These are phyloP conservation scores for Gillenia trifoliata DNA, from an alignment of 306 rosid genomes.

Conservation along the genomic window DNA sequence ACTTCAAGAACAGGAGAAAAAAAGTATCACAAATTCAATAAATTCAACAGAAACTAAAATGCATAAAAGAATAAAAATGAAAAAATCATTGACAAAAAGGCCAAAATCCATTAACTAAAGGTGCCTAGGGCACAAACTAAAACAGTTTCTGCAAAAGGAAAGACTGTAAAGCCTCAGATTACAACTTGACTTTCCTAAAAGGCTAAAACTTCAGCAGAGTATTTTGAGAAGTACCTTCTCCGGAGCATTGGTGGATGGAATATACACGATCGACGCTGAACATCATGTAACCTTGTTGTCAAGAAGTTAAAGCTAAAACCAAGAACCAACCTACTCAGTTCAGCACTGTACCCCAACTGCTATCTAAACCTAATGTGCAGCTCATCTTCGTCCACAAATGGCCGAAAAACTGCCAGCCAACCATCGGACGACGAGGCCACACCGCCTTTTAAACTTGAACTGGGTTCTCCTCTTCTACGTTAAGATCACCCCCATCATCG, in stretches of 20 bases:
- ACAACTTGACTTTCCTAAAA: slow-evolving; percentile 45
- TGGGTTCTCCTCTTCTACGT: slow-evolving; percentile 34
- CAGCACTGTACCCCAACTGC: slow-evolving; percentile 52
- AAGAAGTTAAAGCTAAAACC: slow-evolving; percentile 47
- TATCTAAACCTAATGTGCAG: slow-evolving; percentile 37
- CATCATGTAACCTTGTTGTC: slow-evolving; percentile 30
- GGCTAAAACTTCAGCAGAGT: slow-evolving; percentile 41
- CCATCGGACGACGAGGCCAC: neutral
- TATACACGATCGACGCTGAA: slow-evolving; percentile 48
- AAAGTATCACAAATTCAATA: slow-evolving; percentile 16
- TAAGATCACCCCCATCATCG: slow-evolving; percentile 24
- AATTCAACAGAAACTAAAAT: slow-evolving; percentile 22
- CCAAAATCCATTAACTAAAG: slow-evolving; percentile 30
- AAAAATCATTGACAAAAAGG: slow-evolving; percentile 27
- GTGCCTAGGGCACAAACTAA: slow-evolving; percentile 26
- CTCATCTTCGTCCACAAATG: slow-evolving; percentile 24
- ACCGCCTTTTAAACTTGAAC: slow-evolving; percentile 24
- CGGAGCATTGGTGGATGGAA: slow-evolving; percentile 54
- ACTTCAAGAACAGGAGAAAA: slow-evolving; percentile 1
- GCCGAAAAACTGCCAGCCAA: slow-evolving; percentile 10
- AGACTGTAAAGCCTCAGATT: slow-evolving; percentile 47
- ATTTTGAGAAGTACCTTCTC: slow-evolving; percentile 41
- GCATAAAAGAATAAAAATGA: slow-evolving; percentile 12
- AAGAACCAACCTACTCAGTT: slow-evolving; percentile 46
- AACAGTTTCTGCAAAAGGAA: slow-evolving; percentile 26